A percentile compares a stretch with the other conserved stretches of the same genome.
phyloP scores from a whole-genome alignment of 768 basidiomycete species.

The Trametes villosa region DNA sequence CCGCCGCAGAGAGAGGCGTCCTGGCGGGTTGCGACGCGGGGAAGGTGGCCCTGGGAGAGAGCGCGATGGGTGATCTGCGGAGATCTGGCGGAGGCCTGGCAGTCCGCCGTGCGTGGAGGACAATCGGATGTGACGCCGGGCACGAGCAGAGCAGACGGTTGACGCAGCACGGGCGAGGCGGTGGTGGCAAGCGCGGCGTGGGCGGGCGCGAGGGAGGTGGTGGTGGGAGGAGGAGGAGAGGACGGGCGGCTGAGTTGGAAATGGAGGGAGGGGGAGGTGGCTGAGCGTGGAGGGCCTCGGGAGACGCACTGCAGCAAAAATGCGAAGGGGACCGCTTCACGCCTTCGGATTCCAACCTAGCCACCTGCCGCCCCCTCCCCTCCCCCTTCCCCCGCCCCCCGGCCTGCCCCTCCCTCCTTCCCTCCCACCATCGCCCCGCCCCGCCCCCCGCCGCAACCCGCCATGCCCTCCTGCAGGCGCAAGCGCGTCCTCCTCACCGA shows the following conservation, averaged over 20 bases:
- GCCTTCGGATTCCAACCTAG: conserved; percentile 34
- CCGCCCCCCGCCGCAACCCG: conserved; percentile 32
- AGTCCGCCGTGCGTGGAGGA: conserved; percentile 8
- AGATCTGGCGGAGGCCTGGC: conserved; percentile 22
- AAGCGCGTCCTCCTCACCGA: conserved; percentile 89
- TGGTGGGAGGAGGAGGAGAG: conserved; percentile 7
- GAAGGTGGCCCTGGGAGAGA: conserved; percentile 14
- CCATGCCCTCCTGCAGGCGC: conserved; percentile 87
- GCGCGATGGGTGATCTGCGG: conserved; percentile 16
- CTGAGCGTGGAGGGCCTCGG: conserved; percentile 31
- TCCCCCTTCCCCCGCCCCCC: conserved; percentile 45
- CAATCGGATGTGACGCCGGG: conserved; percentile 18
- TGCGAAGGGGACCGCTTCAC: conserved; percentile 34
- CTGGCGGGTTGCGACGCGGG: not conserved
- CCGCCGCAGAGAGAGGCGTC: not conserved
- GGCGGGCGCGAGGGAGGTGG: too few species aligned
- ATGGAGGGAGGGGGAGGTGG: conserved; percentile 21
- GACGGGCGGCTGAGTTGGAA: conserved; percentile 25
- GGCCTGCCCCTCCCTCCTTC: conserved; percentile 44
- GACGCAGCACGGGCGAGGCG: not conserved
- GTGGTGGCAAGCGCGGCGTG: too few species aligned
- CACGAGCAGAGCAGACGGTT: conserved; percentile 4
- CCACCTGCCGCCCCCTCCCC: conserved; percentile 30
- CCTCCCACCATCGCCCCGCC: conserved; percentile 46
- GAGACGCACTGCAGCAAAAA: conserved; percentile 36